Percentiles rank a stretch among this genome's conserved stretches.
Evolutionary conservation across 768 basidiomycete genomes (phyloP).

Genomic region (Mycena maculata): DNA sequence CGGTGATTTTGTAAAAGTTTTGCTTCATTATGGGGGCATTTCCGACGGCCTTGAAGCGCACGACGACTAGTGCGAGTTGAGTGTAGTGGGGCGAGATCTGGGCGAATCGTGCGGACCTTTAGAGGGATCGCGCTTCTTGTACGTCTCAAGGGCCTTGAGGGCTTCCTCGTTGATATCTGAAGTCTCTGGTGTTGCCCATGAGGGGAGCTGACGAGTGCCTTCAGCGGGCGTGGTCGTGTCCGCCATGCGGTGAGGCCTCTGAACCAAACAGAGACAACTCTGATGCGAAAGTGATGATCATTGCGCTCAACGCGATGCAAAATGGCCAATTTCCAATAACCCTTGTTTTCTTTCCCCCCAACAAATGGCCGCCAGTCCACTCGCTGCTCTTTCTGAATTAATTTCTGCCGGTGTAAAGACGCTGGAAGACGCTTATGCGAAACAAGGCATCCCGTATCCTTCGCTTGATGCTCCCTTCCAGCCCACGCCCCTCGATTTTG

Average conservation of each 20-base stretch:
- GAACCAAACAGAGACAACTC: neutral
- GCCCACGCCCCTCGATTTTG: constrained; percentile 39
- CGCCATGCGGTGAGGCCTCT: constrained; percentile 21
- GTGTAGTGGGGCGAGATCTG: neutral
- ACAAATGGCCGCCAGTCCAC: constrained; percentile 24
- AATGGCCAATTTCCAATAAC: neutral
- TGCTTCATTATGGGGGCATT: constrained; percentile 99
- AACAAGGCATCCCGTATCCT: constrained; percentile 38
- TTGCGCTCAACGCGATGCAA: no score
- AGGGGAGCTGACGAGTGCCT: constrained; percentile 46
- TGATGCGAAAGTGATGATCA: no score
- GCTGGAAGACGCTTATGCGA: constrained; percentile 38
- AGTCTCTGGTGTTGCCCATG: constrained; percentile 44
- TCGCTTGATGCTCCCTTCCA: constrained; percentile 41
- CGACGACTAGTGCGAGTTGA: constrained; percentile 73
- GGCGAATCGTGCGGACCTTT: constrained; percentile 64
- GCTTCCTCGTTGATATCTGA: constrained; percentile 58
- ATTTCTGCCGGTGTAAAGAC: constrained; percentile 38
- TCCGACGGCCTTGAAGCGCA: constrained; percentile 97
- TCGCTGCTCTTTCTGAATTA: constrained; percentile 34
- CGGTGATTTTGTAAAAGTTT: constrained; percentile 98
- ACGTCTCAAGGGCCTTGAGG: constrained; percentile 81
- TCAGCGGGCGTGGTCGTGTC: constrained; percentile 42
- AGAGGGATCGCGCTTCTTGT: constrained; percentile 86
- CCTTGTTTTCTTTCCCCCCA: neutral